Evolutionary conservation across 176 grass and related monocot species (phyloP), one percentile per base, ranked within the genome.

Genomic region (Rhynchospora tenuis): DNA sequence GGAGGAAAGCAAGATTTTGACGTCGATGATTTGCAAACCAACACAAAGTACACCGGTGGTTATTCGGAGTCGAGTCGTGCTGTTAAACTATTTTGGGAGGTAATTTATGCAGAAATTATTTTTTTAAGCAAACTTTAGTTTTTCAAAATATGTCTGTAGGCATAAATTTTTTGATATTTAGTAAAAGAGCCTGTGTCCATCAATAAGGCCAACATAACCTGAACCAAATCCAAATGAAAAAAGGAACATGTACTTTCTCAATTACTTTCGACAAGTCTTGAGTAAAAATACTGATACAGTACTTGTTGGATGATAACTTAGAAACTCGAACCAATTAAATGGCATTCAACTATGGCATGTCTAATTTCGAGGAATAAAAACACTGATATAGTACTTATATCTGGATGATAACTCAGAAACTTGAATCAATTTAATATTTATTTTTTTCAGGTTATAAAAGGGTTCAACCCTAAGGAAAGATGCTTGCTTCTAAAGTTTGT

Each of bases 41-140:
- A 93, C 75, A 98, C 95, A 54, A 98, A 98, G 68, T 98, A 98
- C 72, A 94, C 92, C 80, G 95, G 95, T 82, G 95, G 95, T 86
- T 98, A 93, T 87, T 91, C 92, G 14, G 89, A 93, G 61, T 92
- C 89, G 80, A 98, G 95, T 88, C 90, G 95, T 28, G 89, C 95
- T 27, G 87, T 98, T 86, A 98, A 91, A 85, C 87, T 94, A 24
- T 94, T 98, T 81, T 98, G 95, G 95, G 95, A 98, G 95, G 95
- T 98, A 87, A 79, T 29, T 44, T 85, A 4, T 58, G 33, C 59
- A 45, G 59, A 12, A 80, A 45, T 31, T 15, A 23, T 85, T 57
- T 72, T 47, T 48, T 38, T 27, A 76, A 77, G 19, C 0, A 54
- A 47, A 55, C 54, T 28, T 54, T 24, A 26, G 44, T 51, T 26